Evolutionary conservation across 2,329 filamentous ascomycete genomes (phyloP), one percentile per base, ranked within the genome.

Genomic region (Sporothrix euskadiensis): DNA sequence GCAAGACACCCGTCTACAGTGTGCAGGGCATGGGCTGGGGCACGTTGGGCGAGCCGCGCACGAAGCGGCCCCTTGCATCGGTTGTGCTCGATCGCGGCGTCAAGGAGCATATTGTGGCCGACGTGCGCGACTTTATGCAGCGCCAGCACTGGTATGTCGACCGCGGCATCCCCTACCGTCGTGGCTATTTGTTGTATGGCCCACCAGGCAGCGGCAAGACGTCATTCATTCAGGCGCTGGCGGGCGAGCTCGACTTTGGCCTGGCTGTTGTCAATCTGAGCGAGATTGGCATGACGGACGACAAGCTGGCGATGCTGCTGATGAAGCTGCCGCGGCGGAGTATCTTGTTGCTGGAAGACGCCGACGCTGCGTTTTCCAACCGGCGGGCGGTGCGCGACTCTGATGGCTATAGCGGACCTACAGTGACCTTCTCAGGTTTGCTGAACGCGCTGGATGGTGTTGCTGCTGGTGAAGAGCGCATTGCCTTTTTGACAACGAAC

Each of bases 401-500:
- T 1, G 94, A 98, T 78, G 95, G 94, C 1, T 98, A 97, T 79
- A 89, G 87, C 54, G 94, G 94, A 35, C 91, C 93, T 1, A 96
- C 92, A 22, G 94, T 98, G 32, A 99, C 96, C 0, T 98, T 98
- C 79, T 98, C 95, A 0, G 95, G 95, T 0, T 84, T 98, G 26
- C 84, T 98, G 52, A 94, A 94, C 78, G 92, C 92, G 0, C 82
- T 95, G 16, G 96, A 99, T 76, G 96, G 96, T 1, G 90, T 98
- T n/a, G 94, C 94, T 7, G 97, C 94, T 70, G 93, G 94, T 14
- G 96, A 98, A 80, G 95, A 98, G 83, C 89, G 96, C 71, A 92
- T 99, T 75, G 90, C 97, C 0, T 97, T 99, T 81, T 85, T 97
- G 75, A 99, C 96, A 1, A 97, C 95, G 26, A 99, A 99, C 79